Evolutionary conservation across 768 basidiomycete genomes (phyloP).

Genomic region (Gloeostereum incarnatum): DNA sequence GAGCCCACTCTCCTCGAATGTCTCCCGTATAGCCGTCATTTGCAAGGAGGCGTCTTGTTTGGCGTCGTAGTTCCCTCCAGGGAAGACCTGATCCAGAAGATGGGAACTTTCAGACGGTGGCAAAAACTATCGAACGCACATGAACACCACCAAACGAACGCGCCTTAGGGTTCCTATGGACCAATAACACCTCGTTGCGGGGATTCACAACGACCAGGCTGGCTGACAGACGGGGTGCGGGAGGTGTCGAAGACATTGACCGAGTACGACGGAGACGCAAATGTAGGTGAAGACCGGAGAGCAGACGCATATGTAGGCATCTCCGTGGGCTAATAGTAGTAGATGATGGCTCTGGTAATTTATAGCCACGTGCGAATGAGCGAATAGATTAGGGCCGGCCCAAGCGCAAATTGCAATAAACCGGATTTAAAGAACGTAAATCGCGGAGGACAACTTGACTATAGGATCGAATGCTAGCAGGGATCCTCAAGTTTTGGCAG

Average conservation of each 20-base stretch:
- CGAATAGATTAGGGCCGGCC: too few relatives aligned
- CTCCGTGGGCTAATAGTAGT: too few relatives aligned
- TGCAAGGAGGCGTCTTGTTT: slow-evolving; percentile 46
- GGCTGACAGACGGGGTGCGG: slow-evolving; percentile 50
- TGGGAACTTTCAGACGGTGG: background rate
- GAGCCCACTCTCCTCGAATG: slow-evolving; percentile 70
- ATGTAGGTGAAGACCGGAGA: too few relatives aligned
- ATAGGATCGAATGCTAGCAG: too few relatives aligned
- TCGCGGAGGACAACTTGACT: too few relatives aligned
- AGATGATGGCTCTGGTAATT: too few relatives aligned
- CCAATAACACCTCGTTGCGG: slow-evolving; percentile 59
- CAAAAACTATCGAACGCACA: slow-evolving; percentile 26
- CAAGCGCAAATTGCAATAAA: too few relatives aligned
- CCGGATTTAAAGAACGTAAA: too few relatives aligned
- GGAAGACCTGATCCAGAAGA: slow-evolving; percentile 50
- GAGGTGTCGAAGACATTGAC: slow-evolving; percentile 1
- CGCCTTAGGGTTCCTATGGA: slow-evolving; percentile 59
- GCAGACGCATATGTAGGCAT: too few relatives aligned
- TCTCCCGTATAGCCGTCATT: slow-evolving; percentile 66
- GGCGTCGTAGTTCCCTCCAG: slow-evolving; percentile 61
- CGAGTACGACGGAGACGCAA: too few relatives aligned
- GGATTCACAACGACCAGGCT: slow-evolving; percentile 58
- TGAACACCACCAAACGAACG: slow-evolving; percentile 58
- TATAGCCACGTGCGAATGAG: too few relatives aligned
- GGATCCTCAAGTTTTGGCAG: too few relatives aligned